Evolutionary conservation across 176 grass and related monocot genomes (phyloP).

Genomic region (Saccharum officinarum): DNA sequence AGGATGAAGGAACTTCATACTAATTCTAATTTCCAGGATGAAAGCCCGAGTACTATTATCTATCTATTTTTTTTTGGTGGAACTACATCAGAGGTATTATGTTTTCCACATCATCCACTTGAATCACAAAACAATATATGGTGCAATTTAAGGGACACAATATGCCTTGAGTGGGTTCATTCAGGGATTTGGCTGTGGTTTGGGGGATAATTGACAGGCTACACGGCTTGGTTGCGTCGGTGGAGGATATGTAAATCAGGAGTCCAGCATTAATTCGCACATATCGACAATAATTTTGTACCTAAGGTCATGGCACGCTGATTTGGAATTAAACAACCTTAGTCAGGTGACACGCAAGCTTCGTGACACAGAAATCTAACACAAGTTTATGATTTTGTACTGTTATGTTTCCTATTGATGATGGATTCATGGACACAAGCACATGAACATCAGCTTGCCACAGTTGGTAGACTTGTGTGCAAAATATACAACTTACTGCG

Average conservation of each 20-base stretch:
- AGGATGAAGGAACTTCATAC: background rate
- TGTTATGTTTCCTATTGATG: background rate
- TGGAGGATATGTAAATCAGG: background rate
- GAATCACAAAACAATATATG: background rate
- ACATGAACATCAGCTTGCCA: background rate
- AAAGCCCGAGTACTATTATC: background rate
- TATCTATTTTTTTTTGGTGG: background rate
- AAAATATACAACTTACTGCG: background rate
- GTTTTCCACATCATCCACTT: background rate
- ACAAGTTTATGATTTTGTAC: background rate
- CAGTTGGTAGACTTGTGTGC: background rate
- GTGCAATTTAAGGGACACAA: background rate
- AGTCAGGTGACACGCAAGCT: background rate
- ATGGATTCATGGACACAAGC: too few species aligned
- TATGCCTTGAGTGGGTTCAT: background rate
- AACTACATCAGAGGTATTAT: background rate
- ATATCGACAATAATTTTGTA: background rate
- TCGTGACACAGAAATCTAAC: background rate
- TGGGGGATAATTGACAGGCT: background rate
- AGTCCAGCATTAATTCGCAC: background rate
- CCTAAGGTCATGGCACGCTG: background rate
- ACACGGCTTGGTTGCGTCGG: background rate
- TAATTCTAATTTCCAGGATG: background rate
- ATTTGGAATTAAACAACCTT: background rate
- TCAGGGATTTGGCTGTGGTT: background rate